Percentiles rank a stretch among this genome's conserved stretches.
phyloP scores from a whole-genome alignment of 768 basidiomycete genomes.

The Psilocybe azurescens region DNA sequence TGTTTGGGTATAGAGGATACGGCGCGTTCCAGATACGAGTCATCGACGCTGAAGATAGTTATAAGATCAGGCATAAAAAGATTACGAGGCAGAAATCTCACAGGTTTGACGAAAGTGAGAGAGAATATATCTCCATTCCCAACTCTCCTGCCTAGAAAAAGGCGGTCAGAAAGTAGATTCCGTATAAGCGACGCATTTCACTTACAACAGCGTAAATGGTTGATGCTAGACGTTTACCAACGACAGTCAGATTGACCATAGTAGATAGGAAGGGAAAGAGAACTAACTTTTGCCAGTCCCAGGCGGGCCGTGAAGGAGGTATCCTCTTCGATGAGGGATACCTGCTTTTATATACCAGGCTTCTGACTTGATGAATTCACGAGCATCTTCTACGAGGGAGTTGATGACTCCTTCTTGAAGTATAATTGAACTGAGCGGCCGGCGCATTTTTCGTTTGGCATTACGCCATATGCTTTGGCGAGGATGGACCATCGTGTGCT shows the following conservation, averaged over 20 bases:
- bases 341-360: slow-evolving; percentile 64
- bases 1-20: slow-evolving; percentile 54
- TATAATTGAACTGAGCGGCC: slow-evolving; percentile 58
- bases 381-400: slow-evolving; percentile 52
- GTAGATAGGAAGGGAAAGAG: background rate
- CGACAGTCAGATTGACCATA: slow-evolving; percentile 1
- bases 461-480: slow-evolving; percentile 46
- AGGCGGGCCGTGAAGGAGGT: slow-evolving; percentile 62
- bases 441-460: slow-evolving; percentile 52
- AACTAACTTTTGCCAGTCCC: slow-evolving; percentile 65
- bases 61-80: slow-evolving; percentile 10
- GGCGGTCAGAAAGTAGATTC: background rate
- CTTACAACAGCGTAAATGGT: slow-evolving; percentile 61
- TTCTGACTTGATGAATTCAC: slow-evolving; percentile 57
- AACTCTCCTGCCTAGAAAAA: slow-evolving; percentile 54
- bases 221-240: slow-evolving; percentile 40
- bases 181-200: slow-evolving; percentile 47
- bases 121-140: slow-evolving; percentile 81
- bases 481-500: slow-evolving; percentile 32
- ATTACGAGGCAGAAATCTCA: slow-evolving; percentile 28
- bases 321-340: slow-evolving; percentile 63
- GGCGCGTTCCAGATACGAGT: slow-evolving; percentile 50
- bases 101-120: slow-evolving; percentile 56
- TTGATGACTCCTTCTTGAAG: slow-evolving; percentile 52
- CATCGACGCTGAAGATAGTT: slow-evolving; percentile 46